Conservation (phyloP, 306 rosid genomes). For the Prosopis cineraria region DNA sequence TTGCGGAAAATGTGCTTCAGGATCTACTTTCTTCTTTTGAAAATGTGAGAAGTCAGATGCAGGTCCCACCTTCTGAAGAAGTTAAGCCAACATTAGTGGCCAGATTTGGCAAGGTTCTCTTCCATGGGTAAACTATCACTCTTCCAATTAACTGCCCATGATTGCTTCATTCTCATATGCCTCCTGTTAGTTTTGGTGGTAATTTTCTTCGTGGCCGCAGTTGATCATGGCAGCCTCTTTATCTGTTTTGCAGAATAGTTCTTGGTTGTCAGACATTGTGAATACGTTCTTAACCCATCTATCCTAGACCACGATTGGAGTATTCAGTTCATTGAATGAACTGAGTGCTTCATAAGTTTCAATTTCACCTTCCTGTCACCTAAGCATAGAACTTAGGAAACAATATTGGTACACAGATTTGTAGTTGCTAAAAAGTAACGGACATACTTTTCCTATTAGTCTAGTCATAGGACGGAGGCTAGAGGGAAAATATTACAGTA, state of each 20-base stretch:
- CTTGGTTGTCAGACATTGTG: neutral
- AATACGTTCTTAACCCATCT: neutral
- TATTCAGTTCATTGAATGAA: neutral
- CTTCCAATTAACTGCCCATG: neutral
- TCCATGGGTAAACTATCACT: conserved; percentile 40
- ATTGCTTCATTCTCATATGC: neutral
- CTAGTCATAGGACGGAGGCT: neutral
- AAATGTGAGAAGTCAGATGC: conserved; percentile 30
- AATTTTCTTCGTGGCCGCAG: neutral
- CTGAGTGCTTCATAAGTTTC: neutral
- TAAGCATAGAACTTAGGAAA: neutral
- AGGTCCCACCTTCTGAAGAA: neutral
- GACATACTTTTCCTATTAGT: neutral
- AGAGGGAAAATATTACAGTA: neutral
- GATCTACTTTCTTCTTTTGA: conserved; percentile 38
- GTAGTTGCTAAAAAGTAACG: neutral
- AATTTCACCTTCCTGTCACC: neutral
- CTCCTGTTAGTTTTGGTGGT: neutral
- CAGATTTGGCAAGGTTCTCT: conserved; percentile 51
- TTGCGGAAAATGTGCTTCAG: conserved; percentile 40
- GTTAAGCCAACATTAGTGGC: conserved; percentile 40
- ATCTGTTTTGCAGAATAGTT: neutral
- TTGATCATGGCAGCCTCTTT: neutral
- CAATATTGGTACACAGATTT: neutral
- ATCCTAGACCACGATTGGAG: neutral